phyloP scores from a whole-genome alignment of 169 alveolate species.

The Eimeria tenella region DNA sequence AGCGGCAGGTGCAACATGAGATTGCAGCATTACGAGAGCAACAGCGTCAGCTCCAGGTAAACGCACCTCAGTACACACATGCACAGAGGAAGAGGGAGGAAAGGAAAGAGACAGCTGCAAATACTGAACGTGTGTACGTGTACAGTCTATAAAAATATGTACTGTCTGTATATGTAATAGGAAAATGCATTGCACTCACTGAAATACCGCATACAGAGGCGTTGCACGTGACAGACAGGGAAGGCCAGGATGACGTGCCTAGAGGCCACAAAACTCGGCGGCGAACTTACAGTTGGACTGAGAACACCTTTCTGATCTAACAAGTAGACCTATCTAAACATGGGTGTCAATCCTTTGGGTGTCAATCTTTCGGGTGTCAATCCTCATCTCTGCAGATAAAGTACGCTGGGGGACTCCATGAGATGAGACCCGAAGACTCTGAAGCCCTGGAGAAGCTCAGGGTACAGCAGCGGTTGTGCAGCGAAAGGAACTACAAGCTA shows the following conservation, averaged over 20 bases:
- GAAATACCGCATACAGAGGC: background rate
- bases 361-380: background rate
- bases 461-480: constrained; percentile 51
- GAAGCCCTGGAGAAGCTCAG: constrained; percentile 23
- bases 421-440: constrained; percentile 11
- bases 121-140: background rate
- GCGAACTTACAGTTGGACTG: background rate
- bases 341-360: background rate
- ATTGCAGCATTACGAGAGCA: constrained; percentile 27
- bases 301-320: no score
- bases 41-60: constrained; percentile 44
- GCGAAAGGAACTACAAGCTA: constrained; percentile 27
- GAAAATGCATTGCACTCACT: background rate
- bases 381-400: constrained; percentile 29
- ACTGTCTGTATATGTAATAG: no score
- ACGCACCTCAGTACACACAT: background rate
- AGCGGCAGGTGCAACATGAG: constrained; percentile 45
- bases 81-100: background rate
- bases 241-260: background rate
- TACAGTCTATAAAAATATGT: background rate
- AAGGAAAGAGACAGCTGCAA: no score
- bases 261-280: background rate
- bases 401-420: constrained; percentile 22
- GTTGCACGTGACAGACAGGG: background rate
- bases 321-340: background rate